These are phyloP conservation scores for Mariannaea elegans DNA, from an alignment of 2,329 filamentous ascomycete genomes.

Conservation along the genomic window DNA sequence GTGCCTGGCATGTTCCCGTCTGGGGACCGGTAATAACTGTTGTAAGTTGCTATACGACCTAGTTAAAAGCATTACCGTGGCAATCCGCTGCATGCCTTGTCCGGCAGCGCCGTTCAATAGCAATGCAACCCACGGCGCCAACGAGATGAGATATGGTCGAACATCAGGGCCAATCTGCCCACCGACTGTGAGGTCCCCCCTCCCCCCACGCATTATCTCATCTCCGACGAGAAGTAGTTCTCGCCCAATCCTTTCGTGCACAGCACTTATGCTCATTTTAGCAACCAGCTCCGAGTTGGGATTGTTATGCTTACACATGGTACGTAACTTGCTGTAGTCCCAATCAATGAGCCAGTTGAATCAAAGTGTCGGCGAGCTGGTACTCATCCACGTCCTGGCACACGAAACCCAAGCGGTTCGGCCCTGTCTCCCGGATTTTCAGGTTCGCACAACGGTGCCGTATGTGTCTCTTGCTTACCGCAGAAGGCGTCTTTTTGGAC, in stretches of 20 bases:
- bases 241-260: conserved; percentile 2
- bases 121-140: neutral
- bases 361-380: neutral
- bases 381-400: too few species aligned
- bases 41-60: too few species aligned
- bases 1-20: conserved; percentile 5
- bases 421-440: conserved; percentile 7
- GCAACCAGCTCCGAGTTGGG: neutral
- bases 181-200: too few species aligned
- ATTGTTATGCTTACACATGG: neutral
- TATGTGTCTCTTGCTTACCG: too few species aligned
- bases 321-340: too few species aligned
- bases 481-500: too few species aligned
- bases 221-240: conserved; percentile 4
- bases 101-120: conserved; percentile 6
- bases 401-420: conserved; percentile 24
- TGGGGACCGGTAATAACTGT: too few species aligned
- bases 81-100: neutral
- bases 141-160: conserved; percentile 9
- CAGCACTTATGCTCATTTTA: conserved; percentile 1
- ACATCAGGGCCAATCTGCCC: conserved; percentile 9
- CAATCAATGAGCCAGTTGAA: too few species aligned
- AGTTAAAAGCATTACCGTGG: conserved; percentile 6
- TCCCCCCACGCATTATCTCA: conserved; percentile 12
- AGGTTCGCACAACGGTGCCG: neutral